Base-by-base conservation (phyloP, 2,329 filamentous ascomycete species). In the Metarhizium rileyi region DNA sequence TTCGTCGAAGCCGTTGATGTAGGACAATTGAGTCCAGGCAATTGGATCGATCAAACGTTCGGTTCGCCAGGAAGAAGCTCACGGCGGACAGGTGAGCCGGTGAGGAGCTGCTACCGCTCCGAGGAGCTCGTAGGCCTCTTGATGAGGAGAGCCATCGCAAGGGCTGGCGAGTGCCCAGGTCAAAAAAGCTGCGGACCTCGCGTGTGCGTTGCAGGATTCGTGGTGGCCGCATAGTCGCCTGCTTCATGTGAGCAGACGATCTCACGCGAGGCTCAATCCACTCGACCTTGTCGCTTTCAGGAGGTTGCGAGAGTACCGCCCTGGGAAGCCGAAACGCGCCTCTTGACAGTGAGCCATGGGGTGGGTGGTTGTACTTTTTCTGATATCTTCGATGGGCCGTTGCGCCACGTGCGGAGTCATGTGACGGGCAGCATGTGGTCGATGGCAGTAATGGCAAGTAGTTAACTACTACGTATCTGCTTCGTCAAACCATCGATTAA, bases 11-110 rank as follows among this genome's bases (percentile, higher is more conserved):
- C 52, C 54, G 55, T 44, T 59, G 61, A 48, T 55, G 53, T 23
- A 58, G 42, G 33, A 68, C 48, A 47, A 69, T 48, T 14, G 60
- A 61, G 48, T 68, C 65, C 50, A 69, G 64, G 45, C 66, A 69
- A 50, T 56, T 58, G 7, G 66, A 67, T 41, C 64, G 57, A n/a
- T 67, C 64, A 51, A 68, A 63, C 2, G 64, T 42, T 8, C 63
- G 59, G 38, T 69, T 69, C 3, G 66, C 67, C 3, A 68, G 50
- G 14, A 69, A 68, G 52, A 68, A 69, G 18, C 56, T 48, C 4
- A 57, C 52, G 2, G 48, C 23, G 9, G 51, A 56, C 30, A 53
- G 53, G 20, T 57, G 53, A 14, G 56, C 38, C 5, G 57, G 18
- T 35, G 56, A 54, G 35, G 52, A 8, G 7, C 22, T 48, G 46